A percentile compares a stretch with the other conserved stretches of the same genome.
Conservation (phyloP, 1,284 basidiomycete genomes). For the Apiotrichum laibachii region DNA sequence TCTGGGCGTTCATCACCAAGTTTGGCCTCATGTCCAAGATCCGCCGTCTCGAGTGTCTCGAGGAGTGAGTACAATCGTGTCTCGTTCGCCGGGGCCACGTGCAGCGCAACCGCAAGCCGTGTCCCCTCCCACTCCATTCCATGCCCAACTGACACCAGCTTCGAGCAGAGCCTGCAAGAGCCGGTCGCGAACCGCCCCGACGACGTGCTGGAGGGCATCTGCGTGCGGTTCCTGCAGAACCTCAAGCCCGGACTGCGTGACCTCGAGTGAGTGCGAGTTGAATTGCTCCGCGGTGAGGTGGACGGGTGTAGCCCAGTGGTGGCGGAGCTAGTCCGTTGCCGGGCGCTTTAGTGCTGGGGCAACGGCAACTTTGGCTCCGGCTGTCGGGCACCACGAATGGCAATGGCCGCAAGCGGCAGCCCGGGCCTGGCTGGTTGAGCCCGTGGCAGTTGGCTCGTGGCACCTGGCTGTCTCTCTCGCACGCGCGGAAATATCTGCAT, state of each 20-base stretch:
- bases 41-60: constrained; percentile 32
- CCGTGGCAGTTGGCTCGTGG: background rate
- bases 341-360: background rate
- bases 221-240: constrained; percentile 42
- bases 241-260: constrained; percentile 36
- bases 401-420: too few species aligned
- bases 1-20: constrained; percentile 47
- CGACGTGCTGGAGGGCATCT: constrained; percentile 44
- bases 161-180: constrained; percentile 38
- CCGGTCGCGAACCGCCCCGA: constrained; percentile 46
- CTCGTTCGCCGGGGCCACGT: background rate
- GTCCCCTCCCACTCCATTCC: background rate
- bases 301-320: too few species aligned
- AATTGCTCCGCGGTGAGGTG: background rate
- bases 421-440: too few species aligned
- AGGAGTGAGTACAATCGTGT: constrained; percentile 37
- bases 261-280: constrained; percentile 30
- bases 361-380: too few species aligned
- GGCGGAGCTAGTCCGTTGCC: too few species aligned
- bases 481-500: background rate
- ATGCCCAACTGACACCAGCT: constrained; percentile 23
- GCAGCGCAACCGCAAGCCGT: background rate
- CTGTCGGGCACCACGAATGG: too few species aligned
- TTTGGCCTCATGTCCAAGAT: constrained; percentile 38
- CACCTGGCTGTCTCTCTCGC: background rate